These are phyloP conservation scores for Musa itinerans DNA, from an alignment of 176 grass and related monocot species.

Conservation along the genomic window DNA sequence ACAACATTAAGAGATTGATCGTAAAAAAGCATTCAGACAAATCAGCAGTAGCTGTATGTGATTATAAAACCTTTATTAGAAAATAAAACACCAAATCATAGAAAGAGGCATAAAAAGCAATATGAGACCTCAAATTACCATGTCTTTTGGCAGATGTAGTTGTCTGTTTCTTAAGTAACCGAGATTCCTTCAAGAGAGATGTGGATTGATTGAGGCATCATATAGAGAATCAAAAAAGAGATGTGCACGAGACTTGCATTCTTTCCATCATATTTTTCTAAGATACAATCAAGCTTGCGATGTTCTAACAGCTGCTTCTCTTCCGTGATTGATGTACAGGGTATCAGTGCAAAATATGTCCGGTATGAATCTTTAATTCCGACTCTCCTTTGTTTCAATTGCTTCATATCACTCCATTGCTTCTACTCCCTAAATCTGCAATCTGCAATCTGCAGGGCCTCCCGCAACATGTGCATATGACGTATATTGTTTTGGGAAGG, in stretches of 20 bases:
- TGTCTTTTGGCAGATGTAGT: no score
- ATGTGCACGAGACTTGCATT: no score
- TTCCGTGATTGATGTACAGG: constrained; percentile 33
- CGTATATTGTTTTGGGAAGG: constrained; percentile 83
- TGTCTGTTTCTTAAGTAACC: no score
- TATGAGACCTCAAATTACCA: no score
- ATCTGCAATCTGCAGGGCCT: constrained; percentile 38
- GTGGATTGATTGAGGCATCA: no score
- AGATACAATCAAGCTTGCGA: not conserved
- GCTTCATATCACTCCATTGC: not conserved
- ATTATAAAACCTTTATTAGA: no score
- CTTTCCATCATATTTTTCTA: not conserved
- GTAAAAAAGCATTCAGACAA: no score
- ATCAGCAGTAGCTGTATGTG: no score
- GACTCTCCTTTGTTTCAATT: not conserved
- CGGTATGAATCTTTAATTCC: constrained; percentile 28
- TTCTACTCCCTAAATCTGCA: not conserved
- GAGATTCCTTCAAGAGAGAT: no score
- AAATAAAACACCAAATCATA: no score
- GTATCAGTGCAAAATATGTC: constrained; percentile 53
- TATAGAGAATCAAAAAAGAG: no score
- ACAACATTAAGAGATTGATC: not conserved
- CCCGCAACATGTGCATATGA: constrained; percentile 66
- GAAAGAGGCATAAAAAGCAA: no score
- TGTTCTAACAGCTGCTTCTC: not conserved